Percentiles rank a stretch among this genome's conserved stretches.
Evolutionary conservation across 306 rosid species (phyloP).

Genomic region (Castanopsis chinensis): DNA sequence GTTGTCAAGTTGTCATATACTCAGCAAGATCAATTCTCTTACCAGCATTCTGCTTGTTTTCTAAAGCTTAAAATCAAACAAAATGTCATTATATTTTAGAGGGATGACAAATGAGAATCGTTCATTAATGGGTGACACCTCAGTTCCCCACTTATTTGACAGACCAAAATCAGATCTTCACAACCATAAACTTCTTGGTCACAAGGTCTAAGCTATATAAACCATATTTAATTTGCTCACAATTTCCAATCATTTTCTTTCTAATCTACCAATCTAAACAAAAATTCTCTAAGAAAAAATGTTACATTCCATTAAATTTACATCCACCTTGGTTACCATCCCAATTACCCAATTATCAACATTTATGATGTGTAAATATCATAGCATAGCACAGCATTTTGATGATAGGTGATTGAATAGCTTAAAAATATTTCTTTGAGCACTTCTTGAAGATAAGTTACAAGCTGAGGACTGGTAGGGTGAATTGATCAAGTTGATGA

Average conservation of each 20-base stretch:
- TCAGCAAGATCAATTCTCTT: too few relatives aligned
- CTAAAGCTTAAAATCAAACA: too few relatives aligned
- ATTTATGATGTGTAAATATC: background rate
- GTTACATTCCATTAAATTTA: background rate
- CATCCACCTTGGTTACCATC: background rate
- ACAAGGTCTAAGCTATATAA: background rate
- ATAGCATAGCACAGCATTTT: background rate
- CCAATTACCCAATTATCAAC: background rate
- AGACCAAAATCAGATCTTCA: too few relatives aligned
- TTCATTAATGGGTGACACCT: too few relatives aligned
- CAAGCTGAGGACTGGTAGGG: background rate
- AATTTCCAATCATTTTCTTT: background rate
- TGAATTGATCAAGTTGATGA: background rate
- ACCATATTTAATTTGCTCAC: background rate
- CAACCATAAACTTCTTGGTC: background rate
- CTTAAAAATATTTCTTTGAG: background rate
- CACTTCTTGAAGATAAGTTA: background rate
- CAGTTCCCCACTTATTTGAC: too few relatives aligned
- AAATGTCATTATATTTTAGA: too few relatives aligned
- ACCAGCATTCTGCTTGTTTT: too few relatives aligned
- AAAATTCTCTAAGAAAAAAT: background rate
- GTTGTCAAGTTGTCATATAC: too few relatives aligned
- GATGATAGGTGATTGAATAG: background rate
- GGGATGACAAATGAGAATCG: too few relatives aligned
- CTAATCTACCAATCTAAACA: background rate